These are phyloP conservation scores for Piper longum DNA, from an alignment of 164 flowering plant genomes.

Conservation along the genomic window DNA sequence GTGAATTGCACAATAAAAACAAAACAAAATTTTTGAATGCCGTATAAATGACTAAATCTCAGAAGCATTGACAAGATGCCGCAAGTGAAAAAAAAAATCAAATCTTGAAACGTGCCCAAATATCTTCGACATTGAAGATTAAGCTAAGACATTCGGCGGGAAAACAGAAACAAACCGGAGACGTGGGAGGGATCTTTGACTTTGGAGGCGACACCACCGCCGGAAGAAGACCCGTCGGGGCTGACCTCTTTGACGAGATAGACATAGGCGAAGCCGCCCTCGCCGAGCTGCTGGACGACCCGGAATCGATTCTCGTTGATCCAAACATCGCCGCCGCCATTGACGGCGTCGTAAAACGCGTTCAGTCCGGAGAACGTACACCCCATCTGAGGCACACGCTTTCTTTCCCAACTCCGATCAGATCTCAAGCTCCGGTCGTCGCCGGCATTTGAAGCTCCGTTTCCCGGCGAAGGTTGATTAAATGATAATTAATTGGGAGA, in stretches of 20 bases:
- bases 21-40: too few species aligned
- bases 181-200: conserved; percentile 64
- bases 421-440: conserved; percentile 4
- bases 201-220: conserved; percentile 36
- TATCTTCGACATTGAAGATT: neutral
- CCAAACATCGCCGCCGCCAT: conserved; percentile 97
- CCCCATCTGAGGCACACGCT: conserved; percentile 32
- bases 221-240: conserved; percentile 29
- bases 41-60: too few species aligned
- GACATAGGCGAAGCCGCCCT: conserved; percentile 88
- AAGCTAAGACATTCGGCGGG: neutral
- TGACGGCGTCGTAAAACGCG: conserved; percentile 79
- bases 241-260: conserved; percentile 65
- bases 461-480: too few species aligned
- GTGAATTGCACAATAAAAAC: too few species aligned
- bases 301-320: conserved; percentile 91
- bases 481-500: too few species aligned
- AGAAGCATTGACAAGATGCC: too few species aligned
- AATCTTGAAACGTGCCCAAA: too few species aligned
- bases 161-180: conserved; percentile 38
- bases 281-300: conserved; percentile 83
- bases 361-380: conserved; percentile 94
- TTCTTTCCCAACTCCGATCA: neutral
- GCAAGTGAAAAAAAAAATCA: too few species aligned
- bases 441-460: conserved; percentile 16